Conservation (phyloP, 768 basidiomycete genomes). For the Tylopilus subfusipes region DNA sequence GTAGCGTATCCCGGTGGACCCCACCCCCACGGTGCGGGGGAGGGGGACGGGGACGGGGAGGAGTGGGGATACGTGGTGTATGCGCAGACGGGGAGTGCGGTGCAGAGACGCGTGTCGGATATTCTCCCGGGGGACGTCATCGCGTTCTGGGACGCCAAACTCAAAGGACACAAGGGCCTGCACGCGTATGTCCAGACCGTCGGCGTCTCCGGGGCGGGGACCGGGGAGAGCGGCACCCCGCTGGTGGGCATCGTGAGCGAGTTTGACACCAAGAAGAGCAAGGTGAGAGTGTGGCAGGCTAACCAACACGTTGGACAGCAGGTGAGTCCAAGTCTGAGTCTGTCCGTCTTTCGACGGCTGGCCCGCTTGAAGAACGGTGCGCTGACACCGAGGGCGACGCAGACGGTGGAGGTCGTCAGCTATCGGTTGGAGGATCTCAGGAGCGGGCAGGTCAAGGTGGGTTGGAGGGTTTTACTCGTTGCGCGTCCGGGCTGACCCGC, state of each 20-base stretch:
- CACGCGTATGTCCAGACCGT: slow-evolving; percentile 63
- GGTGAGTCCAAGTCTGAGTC: slow-evolving; percentile 42
- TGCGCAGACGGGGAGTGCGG: slow-evolving; percentile 59
- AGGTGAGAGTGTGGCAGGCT: slow-evolving; percentile 81
- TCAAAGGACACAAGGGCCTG: slow-evolving; percentile 79
- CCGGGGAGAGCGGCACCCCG: slow-evolving; percentile 39
- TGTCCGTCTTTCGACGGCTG: slow-evolving; percentile 25
- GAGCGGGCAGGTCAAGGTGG: slow-evolving; percentile 76
- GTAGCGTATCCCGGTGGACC: slow-evolving; percentile 40
- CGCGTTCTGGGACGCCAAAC: slow-evolving; percentile 66
- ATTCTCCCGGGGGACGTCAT: slow-evolving; percentile 86
- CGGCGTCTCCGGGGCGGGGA: slow-evolving; percentile 16
- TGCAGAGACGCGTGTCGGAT: slow-evolving; percentile 72
- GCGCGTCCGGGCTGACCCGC: slow-evolving; percentile 6
- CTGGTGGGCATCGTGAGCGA: slow-evolving; percentile 76
- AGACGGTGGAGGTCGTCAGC: slow-evolving; percentile 74
- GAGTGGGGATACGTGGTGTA: slow-evolving; percentile 74
- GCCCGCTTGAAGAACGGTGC: slow-evolving; percentile 30
- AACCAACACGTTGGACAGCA: slow-evolving; percentile 83
- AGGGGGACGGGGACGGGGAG: slow-evolving; percentile 24
- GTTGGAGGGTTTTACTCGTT: neutral
- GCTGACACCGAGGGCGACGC: slow-evolving; percentile 35
- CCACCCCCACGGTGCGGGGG: too few species aligned
- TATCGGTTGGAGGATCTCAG: slow-evolving; percentile 89
- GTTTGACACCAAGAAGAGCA: slow-evolving; percentile 83